Conservation (phyloP, 768 basidiomycete genomes). For the Mycena polygramma region DNA sequence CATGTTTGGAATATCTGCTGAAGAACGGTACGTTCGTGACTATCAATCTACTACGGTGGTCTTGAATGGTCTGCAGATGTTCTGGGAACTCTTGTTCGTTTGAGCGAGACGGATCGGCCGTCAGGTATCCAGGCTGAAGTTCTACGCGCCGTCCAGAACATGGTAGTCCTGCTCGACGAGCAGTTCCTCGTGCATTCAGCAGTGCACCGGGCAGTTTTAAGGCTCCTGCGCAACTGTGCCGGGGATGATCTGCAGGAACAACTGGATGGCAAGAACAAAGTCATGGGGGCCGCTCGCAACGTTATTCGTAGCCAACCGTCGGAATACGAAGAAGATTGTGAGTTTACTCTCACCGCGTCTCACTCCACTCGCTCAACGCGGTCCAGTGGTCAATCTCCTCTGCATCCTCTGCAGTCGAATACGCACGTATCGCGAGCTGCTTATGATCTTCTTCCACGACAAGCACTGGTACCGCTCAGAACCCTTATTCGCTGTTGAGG, state of each 20-base stretch:
- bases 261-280: slow-evolving; percentile 78
- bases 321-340: slow-evolving; percentile 90
- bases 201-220: slow-evolving; percentile 88
- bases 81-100: slow-evolving; percentile 84
- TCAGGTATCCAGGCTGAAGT: slow-evolving; percentile 94
- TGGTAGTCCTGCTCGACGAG: slow-evolving; percentile 93
- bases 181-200: slow-evolving; percentile 94
- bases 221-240: slow-evolving; percentile 87
- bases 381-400: slow-evolving; percentile 89
- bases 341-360: slow-evolving; percentile 47
- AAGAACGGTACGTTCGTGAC: slow-evolving; percentile 75
- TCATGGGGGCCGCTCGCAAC: slow-evolving; percentile 89
- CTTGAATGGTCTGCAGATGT: slow-evolving; percentile 67
- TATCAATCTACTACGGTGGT: slow-evolving; percentile 1
- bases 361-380: slow-evolving; percentile 26
- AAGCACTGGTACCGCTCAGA: slow-evolving; percentile 89
- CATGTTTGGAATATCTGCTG: slow-evolving; percentile 90
- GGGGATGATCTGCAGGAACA: slow-evolving; percentile 95
- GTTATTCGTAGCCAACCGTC: slow-evolving; percentile 79
- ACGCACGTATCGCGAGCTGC: slow-evolving; percentile 86
- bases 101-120: slow-evolving; percentile 88
- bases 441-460: slow-evolving; percentile 98
- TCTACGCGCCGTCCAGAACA: slow-evolving; percentile 87
- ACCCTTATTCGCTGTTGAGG: slow-evolving; percentile 80
- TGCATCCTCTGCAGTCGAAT: slow-evolving; percentile 95